Evolutionary conservation across 2,329 filamentous ascomycete genomes (phyloP), one percentile per base, ranked within the genome.

Genomic region (Aspergillus ruber): DNA sequence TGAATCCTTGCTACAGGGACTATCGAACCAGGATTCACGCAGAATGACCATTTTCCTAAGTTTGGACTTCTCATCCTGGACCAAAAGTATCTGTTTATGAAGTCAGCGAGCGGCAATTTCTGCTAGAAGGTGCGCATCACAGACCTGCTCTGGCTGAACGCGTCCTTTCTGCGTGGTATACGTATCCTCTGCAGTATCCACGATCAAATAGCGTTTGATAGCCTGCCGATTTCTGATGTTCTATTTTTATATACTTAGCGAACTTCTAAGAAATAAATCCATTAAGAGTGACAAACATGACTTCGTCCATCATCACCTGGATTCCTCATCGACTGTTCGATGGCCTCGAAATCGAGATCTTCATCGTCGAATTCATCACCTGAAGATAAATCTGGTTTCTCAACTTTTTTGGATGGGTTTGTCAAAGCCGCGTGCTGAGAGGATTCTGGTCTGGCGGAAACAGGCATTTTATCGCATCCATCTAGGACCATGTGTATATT

Each of bases 131-230:
- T 42, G 45, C 36, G 29, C 18, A 43, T 44, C 23, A 54, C 71
- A 64, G 70, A 90, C 89, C 80, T 93, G 90, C 67, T 95, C 86
- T 39, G 75, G 74, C 44, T 74, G 76, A 43, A 72, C 67, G 54
- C 79, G 75, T 40, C 85, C 83, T 55, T 76, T 78, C 18, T 79
- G 74, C 65, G 84, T 81, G 49, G 74, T 72, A 66, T 88, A 95
- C 41, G 83, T 77, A 57, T 80, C 80, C 51, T 87, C 80, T 50
- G 86, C 72, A 56, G 90, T 81, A 62, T 85, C 82, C 55, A 84
- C 85, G 58, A 96, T 80, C 53, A 90, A 75, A 71, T 95, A 95
- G 56, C 91, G 85, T 69, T 95, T 89, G 61, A 95, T 94, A 42
- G 84, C 81, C 72, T 82, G 65, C 49, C 67, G 84, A 57, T 78